Conservation (phyloP, 495 filamentous ascomycete genomes). For the Penicillium maclennaniae region DNA sequence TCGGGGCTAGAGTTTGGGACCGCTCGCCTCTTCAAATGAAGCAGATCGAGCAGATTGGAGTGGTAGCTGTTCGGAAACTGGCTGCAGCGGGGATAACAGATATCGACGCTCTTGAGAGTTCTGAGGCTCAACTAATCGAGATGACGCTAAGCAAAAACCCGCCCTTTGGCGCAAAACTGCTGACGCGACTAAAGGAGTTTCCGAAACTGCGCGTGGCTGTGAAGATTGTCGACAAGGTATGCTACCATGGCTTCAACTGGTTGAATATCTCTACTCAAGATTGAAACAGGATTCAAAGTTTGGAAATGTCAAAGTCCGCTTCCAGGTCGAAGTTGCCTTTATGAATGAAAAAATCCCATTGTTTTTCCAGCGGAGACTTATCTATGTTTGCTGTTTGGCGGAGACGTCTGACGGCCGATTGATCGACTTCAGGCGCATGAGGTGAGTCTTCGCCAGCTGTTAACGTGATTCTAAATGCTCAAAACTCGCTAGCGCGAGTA, state of each 20-base stretch:
- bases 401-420: conserved; percentile 72
- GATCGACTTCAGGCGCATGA: conserved; percentile 73
- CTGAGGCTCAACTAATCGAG: conserved; percentile 70
- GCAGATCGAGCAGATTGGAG: conserved; percentile 80
- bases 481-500: conserved; percentile 50
- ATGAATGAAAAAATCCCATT: conserved; percentile 62
- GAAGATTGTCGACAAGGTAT: conserved; percentile 49
- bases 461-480: neutral
- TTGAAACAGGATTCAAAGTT: conserved; percentile 34
- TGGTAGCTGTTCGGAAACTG: conserved; percentile 73
- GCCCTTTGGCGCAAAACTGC: conserved; percentile 72
- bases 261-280: conserved; percentile 5
- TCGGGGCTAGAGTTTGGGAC: conserved; percentile 83
- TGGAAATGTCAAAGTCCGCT: conserved; percentile 49
- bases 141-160: conserved; percentile 72
- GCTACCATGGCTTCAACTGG: conserved; percentile 1
- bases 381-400: conserved; percentile 71
- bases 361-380: conserved; percentile 56
- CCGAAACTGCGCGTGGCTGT: conserved; percentile 65
- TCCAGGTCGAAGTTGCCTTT: conserved; percentile 70
- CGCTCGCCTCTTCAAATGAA: conserved; percentile 78
- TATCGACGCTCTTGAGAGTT: conserved; percentile 65
- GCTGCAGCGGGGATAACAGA: conserved; percentile 64
- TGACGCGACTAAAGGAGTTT: conserved; percentile 63
- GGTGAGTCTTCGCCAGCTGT: conserved; percentile 28